phyloP scores from a whole-genome alignment of 306 rosid species.

The Prunus kanzakura region DNA sequence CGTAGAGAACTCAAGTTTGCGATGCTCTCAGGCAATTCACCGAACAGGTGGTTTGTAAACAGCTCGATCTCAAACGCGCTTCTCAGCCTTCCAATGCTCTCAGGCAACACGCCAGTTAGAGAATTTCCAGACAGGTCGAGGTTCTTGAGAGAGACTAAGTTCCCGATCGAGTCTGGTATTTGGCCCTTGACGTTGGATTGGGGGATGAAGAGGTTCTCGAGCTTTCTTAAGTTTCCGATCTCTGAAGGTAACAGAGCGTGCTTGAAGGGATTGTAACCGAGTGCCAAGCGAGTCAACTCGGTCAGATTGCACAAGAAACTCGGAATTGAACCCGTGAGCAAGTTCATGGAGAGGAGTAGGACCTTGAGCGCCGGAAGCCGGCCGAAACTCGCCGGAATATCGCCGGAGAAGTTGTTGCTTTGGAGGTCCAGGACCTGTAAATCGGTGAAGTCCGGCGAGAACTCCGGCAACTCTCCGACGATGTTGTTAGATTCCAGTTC shows the following conservation, averaged over 20 bases:
- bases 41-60: slow-evolving; percentile 41
- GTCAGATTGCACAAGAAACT: slow-evolving; percentile 56
- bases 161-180: slow-evolving; percentile 68
- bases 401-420: slow-evolving; percentile 62
- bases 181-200: slow-evolving; percentile 39
- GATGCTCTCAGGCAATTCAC: slow-evolving; percentile 62
- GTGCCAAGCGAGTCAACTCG: slow-evolving; percentile 42
- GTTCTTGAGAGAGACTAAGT: slow-evolving; percentile 42
- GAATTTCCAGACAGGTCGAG: slow-evolving; percentile 58
- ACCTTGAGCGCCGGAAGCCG: slow-evolving; percentile 31
- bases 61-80: slow-evolving; percentile 43
- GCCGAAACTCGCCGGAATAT: slow-evolving; percentile 59
- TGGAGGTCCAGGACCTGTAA: slow-evolving; percentile 50
- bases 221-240: slow-evolving; percentile 62
- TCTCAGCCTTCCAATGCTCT: slow-evolving; percentile 44
- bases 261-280: slow-evolving; percentile 39
- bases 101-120: slow-evolving; percentile 62
- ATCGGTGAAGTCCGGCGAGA: slow-evolving; percentile 32
- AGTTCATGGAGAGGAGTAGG: slow-evolving; percentile 39
- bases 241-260: slow-evolving; percentile 52
- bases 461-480: slow-evolving; percentile 62
- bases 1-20: slow-evolving; percentile 47
- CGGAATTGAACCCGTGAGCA: slow-evolving; percentile 60
- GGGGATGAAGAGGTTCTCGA: slow-evolving; percentile 33
- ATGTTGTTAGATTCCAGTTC: slow-evolving; percentile 48